Evolutionary conservation across 2,329 filamentous ascomycete species (phyloP).

Genomic region (Coleophoma crateriformis): DNA sequence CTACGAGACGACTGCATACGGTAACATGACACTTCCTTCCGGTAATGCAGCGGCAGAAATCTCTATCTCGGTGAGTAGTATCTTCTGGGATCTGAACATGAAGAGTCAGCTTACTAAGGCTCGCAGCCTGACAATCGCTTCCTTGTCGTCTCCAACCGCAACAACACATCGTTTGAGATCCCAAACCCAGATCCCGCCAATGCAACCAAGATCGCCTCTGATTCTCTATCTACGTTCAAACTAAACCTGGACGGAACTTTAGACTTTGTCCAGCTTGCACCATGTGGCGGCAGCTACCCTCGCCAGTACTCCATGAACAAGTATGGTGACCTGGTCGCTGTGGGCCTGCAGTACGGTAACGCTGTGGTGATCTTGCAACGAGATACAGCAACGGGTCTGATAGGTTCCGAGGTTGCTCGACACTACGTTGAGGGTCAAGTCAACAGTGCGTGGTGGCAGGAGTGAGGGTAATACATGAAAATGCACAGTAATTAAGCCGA

Average conservation of each 20-base stretch:
- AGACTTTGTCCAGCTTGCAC: slow-evolving; percentile 33
- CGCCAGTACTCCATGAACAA: slow-evolving; percentile 42
- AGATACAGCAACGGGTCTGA: slow-evolving; percentile 33
- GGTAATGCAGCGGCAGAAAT: slow-evolving; percentile 50
- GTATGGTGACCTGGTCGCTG: slow-evolving; percentile 36
- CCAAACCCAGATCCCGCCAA: slow-evolving; percentile 39
- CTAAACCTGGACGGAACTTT: slow-evolving; percentile 37
- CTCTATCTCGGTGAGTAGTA: slow-evolving; percentile 45
- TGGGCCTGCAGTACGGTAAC: slow-evolving; percentile 35
- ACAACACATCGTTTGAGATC: slow-evolving; percentile 48
- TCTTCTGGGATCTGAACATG: too few relatives aligned
- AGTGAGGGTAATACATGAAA: slow-evolving; percentile 6
- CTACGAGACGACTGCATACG: slow-evolving; percentile 43
- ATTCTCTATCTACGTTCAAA: slow-evolving; percentile 60
- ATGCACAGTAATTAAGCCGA: too few relatives aligned
- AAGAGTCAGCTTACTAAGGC: too few relatives aligned
- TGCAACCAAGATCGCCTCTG: slow-evolving; percentile 44
- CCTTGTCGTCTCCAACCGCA: slow-evolving; percentile 63
- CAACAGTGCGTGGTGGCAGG: slow-evolving; percentile 23
- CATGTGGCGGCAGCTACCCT: slow-evolving; percentile 38
- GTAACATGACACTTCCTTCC: slow-evolving; percentile 30
- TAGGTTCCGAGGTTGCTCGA: slow-evolving; percentile 26
- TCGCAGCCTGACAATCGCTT: slow-evolving; percentile 52
- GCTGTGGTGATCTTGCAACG: slow-evolving; percentile 35
- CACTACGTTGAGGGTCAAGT: slow-evolving; percentile 18